A percentile compares a stretch with the other conserved stretches of the same genome.
phyloP scores from a whole-genome alignment of 257 asterid species.

The Nicotiana attenuata region DNA sequence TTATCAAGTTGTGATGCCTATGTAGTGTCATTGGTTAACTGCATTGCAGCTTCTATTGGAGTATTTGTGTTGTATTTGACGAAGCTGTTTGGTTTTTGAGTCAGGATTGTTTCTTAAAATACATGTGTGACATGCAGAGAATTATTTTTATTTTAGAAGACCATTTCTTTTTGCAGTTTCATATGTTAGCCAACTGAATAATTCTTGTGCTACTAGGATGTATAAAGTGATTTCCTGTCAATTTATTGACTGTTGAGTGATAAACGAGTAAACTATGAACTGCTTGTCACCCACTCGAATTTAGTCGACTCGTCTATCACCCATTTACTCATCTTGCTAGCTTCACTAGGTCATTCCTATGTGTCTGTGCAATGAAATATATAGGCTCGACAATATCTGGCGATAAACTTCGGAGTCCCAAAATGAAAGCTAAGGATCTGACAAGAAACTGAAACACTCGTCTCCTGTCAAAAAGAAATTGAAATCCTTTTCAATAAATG shows the following conservation, averaged over 20 bases:
- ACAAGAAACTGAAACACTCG: background rate
- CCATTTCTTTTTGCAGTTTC: background rate
- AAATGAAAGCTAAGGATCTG: background rate
- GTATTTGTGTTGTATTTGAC: background rate
- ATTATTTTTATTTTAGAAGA: too few species aligned
- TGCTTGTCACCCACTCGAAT: too few species aligned
- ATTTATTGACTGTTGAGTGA: too few species aligned
- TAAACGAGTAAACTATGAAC: too few species aligned
- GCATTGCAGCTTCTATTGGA: background rate
- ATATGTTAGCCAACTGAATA: background rate
- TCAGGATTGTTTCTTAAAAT: background rate
- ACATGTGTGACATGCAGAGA: background rate
- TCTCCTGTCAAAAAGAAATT: too few species aligned
- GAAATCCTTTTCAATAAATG: too few species aligned
- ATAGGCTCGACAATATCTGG: too few species aligned
- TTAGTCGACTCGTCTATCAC: too few species aligned
- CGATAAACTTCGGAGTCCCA: too few species aligned
- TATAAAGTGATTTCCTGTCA: background rate
- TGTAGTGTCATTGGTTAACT: background rate
- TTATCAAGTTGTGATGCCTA: background rate
- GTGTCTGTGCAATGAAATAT: background rate
- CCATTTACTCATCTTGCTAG: too few species aligned
- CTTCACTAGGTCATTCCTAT: background rate
- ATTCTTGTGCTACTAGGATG: background rate
- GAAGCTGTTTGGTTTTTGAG: too few species aligned